Evolutionary conservation across 208 protist species (phyloP), one percentile per base, ranked within the genome.

Genomic region (Wallacemonas sp.): DNA sequence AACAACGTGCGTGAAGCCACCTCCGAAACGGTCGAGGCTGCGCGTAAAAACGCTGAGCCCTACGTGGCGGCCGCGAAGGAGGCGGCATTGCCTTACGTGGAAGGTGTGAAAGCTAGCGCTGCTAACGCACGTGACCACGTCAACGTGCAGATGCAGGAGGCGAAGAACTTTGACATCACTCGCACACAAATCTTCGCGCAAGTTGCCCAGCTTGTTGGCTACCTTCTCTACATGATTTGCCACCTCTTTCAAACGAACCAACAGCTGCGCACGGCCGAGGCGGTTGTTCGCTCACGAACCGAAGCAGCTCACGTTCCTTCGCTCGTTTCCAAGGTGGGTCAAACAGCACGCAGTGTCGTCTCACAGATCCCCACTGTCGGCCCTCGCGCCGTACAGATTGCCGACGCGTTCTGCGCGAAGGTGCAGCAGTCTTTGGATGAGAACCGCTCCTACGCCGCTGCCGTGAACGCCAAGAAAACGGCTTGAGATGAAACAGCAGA

Each of bases 151-250:
- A 48, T 70, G 55, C 30, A 70, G 57, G 58, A 69, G 39, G 73
- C 73, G 24, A 45, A 78, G 15, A 29, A 50, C 10, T 81, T 84
- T 33, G 78, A 84, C 62, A 38, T 84, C 37, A 79, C 78, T 33
- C 71, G 78, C 48, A 81, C 78, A 19, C 48, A 52, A 1, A 3
- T 69, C 44, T 76, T 90, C 48, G 60, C 67, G 36, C 62, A 54
- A 1, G 9, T 78, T 0, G 76, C 69, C 0, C 68, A 84, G 61
- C 2, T 78, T 24, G 29, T 83, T 34, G 80, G 72, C 36, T 57
- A 60, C 46, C 1, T 85, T 1, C 22, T 90, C 22, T 71, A 76
- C 36, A 19, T 70, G 0, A 6, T 79, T 22, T 73, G 67, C 53
- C 61, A 54, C 12, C 1, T 79, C 26, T 44, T 68, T 17, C 53